Evolutionary conservation across 2,329 filamentous ascomycete genomes (phyloP).

Genomic region (Colletotrichum tropicale): DNA sequence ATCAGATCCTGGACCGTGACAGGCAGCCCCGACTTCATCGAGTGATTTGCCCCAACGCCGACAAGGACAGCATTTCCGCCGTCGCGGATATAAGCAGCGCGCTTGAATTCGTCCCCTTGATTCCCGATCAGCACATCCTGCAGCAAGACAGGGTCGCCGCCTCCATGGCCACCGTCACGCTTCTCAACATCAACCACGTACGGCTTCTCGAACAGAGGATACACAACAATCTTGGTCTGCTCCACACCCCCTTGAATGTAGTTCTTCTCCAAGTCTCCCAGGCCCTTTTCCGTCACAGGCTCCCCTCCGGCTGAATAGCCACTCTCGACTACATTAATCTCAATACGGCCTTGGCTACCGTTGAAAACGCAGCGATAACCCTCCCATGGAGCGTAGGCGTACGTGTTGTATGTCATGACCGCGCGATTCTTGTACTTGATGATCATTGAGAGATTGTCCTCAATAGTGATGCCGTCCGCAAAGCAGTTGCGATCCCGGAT

Average conservation of each 20-base stretch:
- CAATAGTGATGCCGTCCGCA: constrained; percentile 52
- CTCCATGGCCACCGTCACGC: constrained; percentile 47
- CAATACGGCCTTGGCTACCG: constrained; percentile 47
- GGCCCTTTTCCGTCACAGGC: constrained; percentile 29
- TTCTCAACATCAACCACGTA: constrained; percentile 42
- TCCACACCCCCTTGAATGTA: constrained; percentile 41
- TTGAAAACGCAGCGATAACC: constrained; percentile 46
- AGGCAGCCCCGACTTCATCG: constrained; percentile 32
- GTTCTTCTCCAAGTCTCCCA: constrained; percentile 19
- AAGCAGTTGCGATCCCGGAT: constrained; percentile 53
- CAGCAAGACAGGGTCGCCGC: constrained; percentile 49
- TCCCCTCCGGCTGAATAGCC: constrained; percentile 50
- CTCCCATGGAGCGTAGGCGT: constrained; percentile 52
- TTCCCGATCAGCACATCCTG: constrained; percentile 45
- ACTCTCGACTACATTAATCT: constrained; percentile 51
- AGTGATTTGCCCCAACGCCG: constrained; percentile 47
- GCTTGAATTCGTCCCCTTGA: constrained; percentile 37
- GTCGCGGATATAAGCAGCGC: constrained; percentile 47
- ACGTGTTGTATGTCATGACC: constrained; percentile 47
- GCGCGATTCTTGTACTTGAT: constrained; percentile 46
- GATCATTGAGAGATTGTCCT: constrained; percentile 52
- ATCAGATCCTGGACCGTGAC: constrained; percentile 27
- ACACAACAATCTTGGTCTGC: constrained; percentile 38
- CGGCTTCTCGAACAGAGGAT: constrained; percentile 47
- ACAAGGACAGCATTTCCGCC: constrained; percentile 48